A percentile compares a stretch with the other conserved stretches of the same genome.
These are phyloP conservation scores for Bipolaris bicolor DNA, from an alignment of 2,329 filamentous ascomycete species.

Conservation along the genomic window DNA sequence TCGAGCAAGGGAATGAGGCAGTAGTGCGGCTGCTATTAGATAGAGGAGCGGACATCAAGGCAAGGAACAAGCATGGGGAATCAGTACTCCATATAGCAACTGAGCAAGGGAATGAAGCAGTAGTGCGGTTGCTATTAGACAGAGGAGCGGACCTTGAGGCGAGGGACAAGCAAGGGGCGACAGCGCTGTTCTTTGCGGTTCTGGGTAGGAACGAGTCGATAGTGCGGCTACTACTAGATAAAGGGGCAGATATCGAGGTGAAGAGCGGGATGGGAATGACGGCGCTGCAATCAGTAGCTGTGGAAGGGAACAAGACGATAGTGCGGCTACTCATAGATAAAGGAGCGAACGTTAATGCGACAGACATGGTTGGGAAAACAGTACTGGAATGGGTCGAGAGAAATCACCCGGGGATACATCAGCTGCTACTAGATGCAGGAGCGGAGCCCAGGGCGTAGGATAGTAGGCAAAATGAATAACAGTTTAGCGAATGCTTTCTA, in stretches of 20 bases:
- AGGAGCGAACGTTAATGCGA: not conserved
- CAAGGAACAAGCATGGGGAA: not conserved
- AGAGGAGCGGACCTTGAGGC: not conserved
- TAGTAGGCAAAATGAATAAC: not conserved
- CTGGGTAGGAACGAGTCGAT: not conserved
- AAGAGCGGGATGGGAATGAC: not conserved
- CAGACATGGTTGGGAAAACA: not conserved
- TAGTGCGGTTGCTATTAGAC: not conserved
- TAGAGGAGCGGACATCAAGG: not conserved
- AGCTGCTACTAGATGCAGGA: not conserved
- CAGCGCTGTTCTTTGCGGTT: too few relatives aligned
- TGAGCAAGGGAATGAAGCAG: not conserved
- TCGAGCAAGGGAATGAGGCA: not conserved
- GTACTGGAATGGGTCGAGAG: not conserved
- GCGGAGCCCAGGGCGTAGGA: not conserved
- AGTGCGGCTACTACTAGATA: not conserved
- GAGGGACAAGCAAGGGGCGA: not conserved
- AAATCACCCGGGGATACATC: not conserved
- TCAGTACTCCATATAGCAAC: too few relatives aligned
- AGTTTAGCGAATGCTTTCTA: not conserved
- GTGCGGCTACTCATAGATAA: not conserved
- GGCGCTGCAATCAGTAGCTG: not conserved
- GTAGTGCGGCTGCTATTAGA: not conserved
- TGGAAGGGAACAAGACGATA: not conserved
- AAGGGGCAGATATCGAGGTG: conserved; percentile 3